Conservation (phyloP, 2,329 filamentous ascomycete species). For the Beauveria sp. region DNA sequence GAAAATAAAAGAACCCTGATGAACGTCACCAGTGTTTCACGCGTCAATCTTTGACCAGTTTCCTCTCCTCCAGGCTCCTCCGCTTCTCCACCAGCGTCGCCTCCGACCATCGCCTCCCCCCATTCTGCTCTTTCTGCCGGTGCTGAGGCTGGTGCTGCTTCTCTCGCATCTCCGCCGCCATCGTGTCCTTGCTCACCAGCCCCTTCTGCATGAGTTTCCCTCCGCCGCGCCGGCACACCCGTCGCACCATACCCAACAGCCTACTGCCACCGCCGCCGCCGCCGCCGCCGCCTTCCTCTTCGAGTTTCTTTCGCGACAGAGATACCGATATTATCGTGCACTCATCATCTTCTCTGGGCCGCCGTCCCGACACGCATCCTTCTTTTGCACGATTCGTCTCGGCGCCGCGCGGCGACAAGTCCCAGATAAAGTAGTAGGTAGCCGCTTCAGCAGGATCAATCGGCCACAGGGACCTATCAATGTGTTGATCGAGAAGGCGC, state of each 20-base stretch:
- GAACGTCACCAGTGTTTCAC: background rate
- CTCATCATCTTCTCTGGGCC: background rate
- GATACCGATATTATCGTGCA: background rate
- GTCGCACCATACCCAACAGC: background rate
- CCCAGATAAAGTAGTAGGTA: constrained; percentile 5
- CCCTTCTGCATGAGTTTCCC: background rate
- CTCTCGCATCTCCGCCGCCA: background rate
- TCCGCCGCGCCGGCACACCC: too few species aligned
- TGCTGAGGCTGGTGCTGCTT: background rate
- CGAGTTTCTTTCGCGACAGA: background rate
- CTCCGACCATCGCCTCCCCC: background rate
- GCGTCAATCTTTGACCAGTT: background rate
- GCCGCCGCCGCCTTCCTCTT: background rate
- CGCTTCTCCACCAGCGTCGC: background rate
- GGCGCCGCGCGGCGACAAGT: background rate
- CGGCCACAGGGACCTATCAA: constrained; percentile 1
- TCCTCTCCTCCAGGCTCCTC: background rate
- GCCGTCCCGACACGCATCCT: background rate
- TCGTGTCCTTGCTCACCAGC: background rate
- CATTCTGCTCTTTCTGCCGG: background rate
- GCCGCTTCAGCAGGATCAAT: constrained; percentile 4
- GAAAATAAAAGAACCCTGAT: background rate
- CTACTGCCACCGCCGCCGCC: background rate
- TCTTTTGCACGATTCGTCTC: background rate
- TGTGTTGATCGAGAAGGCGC: constrained; percentile 6